These are phyloP conservation scores for Kuraishia piskuri DNA, from an alignment of 805 yeast species.

Conservation along the genomic window DNA sequence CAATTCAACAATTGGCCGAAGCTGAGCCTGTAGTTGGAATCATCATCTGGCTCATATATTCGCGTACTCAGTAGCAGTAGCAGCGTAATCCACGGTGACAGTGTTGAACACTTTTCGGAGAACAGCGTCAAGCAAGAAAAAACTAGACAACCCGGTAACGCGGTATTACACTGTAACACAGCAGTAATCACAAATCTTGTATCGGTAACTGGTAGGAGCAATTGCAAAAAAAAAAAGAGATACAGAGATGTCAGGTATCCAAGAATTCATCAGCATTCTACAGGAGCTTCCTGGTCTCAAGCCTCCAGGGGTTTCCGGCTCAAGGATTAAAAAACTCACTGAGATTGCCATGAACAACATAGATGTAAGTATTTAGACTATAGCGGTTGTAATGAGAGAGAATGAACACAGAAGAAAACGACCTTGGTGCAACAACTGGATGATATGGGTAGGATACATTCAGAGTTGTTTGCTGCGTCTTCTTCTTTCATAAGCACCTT, in stretches of 20 bases:
- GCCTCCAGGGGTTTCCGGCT: constrained; percentile 92
- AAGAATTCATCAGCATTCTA: constrained; percentile 38
- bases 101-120: neutral
- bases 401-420: no score
- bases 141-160: neutral
- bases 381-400: neutral
- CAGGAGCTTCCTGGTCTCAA: constrained; percentile 49
- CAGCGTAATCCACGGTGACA: neutral
- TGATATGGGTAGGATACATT: no score
- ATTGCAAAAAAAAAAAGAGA: no score
- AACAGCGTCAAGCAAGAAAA: neutral
- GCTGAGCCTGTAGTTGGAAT: neutral
- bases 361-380: constrained; percentile 16
- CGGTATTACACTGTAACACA: neutral
- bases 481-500: neutral
- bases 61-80: neutral
- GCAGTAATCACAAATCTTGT: neutral
- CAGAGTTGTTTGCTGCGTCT: neutral
- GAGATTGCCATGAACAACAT: constrained; percentile 70
- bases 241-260: constrained; percentile 13
- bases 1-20: neutral
- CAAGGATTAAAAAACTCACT: constrained; percentile 82
- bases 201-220: neutral
- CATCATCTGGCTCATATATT: neutral
- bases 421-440: no score